Evolutionary conservation across 2,329 filamentous ascomycete genomes (phyloP).

Genomic region (Akanthomyces lecanii): DNA sequence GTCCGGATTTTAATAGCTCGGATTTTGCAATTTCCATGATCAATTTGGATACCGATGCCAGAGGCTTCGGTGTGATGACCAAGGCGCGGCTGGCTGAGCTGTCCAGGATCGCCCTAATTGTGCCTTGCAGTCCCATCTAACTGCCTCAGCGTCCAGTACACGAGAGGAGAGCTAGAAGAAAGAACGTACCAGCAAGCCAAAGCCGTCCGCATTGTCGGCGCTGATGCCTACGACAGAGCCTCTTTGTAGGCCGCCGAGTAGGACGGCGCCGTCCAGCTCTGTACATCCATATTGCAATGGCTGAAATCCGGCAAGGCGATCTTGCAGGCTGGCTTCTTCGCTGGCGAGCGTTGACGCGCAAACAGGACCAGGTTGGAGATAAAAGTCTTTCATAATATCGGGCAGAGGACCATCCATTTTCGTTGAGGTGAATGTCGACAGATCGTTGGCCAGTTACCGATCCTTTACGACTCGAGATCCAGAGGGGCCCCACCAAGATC

Average conservation of each 20-base stretch:
- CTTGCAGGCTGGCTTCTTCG: conserved; percentile 34
- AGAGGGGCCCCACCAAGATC: not conserved
- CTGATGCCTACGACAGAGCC: conserved; percentile 52
- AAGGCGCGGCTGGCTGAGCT: conserved; percentile 29
- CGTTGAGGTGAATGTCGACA: not conserved
- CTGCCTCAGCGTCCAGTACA: not conserved
- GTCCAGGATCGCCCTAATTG: conserved; percentile 37
- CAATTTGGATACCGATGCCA: conserved; percentile 20
- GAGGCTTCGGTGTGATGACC: conserved; percentile 47
- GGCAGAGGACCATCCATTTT: not conserved
- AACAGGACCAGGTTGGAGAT: conserved; percentile 30
- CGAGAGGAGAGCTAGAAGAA: not conserved
- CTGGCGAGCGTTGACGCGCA: conserved; percentile 40
- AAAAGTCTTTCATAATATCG: too few species aligned
- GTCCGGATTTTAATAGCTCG: not conserved
- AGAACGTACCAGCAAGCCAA: conserved; percentile 43
- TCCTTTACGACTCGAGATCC: not conserved
- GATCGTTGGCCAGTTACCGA: not conserved
- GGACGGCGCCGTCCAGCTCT: conserved; percentile 45
- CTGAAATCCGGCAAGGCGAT: conserved; percentile 29
- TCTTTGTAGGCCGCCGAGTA: conserved; percentile 45
- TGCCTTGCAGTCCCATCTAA: conserved; percentile 46
- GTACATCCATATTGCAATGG: conserved; percentile 39
- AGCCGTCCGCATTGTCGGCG: conserved; percentile 44
- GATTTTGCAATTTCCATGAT: not conserved